Evolutionary conservation across 2,329 filamentous ascomycete genomes (phyloP), one percentile per base, ranked within the genome.

Genomic region (Dactylellina parvicollis): DNA sequence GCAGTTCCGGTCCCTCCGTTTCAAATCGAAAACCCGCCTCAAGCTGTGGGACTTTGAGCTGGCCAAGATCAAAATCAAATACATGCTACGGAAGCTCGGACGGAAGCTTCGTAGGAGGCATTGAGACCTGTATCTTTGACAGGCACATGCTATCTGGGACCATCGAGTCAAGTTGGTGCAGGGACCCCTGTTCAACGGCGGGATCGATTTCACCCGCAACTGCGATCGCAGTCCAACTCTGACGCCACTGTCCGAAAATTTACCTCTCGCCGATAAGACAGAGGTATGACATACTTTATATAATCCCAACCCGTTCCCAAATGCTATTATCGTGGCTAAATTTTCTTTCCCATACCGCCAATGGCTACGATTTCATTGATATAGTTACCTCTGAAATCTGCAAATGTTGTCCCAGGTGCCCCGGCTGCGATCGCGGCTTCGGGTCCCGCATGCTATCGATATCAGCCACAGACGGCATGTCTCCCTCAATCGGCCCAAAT

Each of bases 41-140:
- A 18, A 18, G 12, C 30, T 72, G 52, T 72, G 67, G 67, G 59
- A 64, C 44, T 64, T 62, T 38, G 49, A 71, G 30, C 57, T n/a
- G n/a, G n/a, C n/a, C 30, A 7, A 14, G 7, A 34, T 34, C 30
- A 34, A 14, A 34, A 34, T 34, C 30, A 34, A 34, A 14, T 34
- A 34, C 30, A 34, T 34, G 14, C 30, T n/a, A n/a, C n/a, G n/a
- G 5, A 32, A 32, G 30, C 30, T 32, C 30, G 30, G 12, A 5
- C 30, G 30, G 30, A 32, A 32, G n/a, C n/a, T n/a, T n/a, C n/a
- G n/a, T n/a, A n/a, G n/a, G n/a, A n/a, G n/a, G n/a, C n/a, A n/a
- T n/a, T n/a, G n/a, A n/a, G n/a, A n/a, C n/a, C n/a, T n/a, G n/a
- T n/a, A n/a, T n/a, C n/a, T n/a, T n/a, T n/a, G n/a, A n/a, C n/a